These are phyloP conservation scores for Glaciozyma martinii DNA, from an alignment of 768 basidiomycete genomes.

Conservation along the genomic window DNA sequence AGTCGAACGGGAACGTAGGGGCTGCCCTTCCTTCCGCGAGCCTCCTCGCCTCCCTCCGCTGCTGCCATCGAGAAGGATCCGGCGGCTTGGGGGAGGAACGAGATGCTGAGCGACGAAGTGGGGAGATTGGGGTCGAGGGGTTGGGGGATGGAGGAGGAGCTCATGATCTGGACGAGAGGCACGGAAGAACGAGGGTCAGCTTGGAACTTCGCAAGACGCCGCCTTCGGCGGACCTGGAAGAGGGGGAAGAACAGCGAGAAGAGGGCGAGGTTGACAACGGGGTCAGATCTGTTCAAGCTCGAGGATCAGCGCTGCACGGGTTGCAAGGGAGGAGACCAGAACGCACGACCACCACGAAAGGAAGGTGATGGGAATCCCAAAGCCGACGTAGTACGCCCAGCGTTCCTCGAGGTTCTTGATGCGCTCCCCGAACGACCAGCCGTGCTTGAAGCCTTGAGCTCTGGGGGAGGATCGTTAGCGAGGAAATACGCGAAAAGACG, in stretches of 20 bases:
- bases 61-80: conserved; percentile 30
- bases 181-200: conserved; percentile 39
- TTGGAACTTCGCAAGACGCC: too few species aligned
- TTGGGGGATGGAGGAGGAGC: conserved; percentile 63
- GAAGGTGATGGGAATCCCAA: conserved; percentile 47
- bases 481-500: not conserved
- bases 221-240: conserved; percentile 31
- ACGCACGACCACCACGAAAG: conserved; percentile 31
- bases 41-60: conserved; percentile 25
- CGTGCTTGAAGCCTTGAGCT: conserved; percentile 18
- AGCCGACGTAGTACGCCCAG: conserved; percentile 81
- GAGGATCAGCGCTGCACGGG: conserved; percentile 31
- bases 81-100: conserved; percentile 51
- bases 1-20: conserved; percentile 71
- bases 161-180: conserved; percentile 59
- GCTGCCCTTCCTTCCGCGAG: conserved; percentile 16
- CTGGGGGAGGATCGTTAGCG: not conserved
- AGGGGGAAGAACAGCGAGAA: conserved; percentile 72
- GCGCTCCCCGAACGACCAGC: conserved; percentile 30
- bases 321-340: conserved; percentile 67
- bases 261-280: conserved; percentile 59
- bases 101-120: conserved; percentile 47
- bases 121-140: conserved; percentile 55
- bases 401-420: conserved; percentile 62
- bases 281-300: conserved; percentile 6